These are phyloP conservation scores for Dothistroma septosporum DNA, from an alignment of 2,329 filamentous ascomycete genomes.

Conservation along the genomic window DNA sequence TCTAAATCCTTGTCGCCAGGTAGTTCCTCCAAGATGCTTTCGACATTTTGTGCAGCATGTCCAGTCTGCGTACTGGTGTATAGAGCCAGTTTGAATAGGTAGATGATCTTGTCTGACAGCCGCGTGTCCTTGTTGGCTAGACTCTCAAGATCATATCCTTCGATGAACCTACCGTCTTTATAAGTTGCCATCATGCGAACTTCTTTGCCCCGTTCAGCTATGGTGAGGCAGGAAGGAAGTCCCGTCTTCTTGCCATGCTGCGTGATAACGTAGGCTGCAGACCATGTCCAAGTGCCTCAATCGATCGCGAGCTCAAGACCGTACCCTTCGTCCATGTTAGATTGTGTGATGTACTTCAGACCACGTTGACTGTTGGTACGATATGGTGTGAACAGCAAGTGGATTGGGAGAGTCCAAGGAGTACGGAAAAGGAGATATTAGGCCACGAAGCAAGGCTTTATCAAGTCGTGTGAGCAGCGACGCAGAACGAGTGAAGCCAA, in stretches of 20 bases:
- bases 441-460: too few relatives aligned
- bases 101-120: conserved; percentile 8
- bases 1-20: conserved; percentile 10
- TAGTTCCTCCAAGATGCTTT: conserved; percentile 1
- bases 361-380: too few relatives aligned
- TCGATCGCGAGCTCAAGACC: conserved; percentile 4
- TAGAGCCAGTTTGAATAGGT: conserved; percentile 8
- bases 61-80: conserved; percentile 1
- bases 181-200: conserved; percentile 12
- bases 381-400: too few relatives aligned
- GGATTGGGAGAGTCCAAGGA: too few relatives aligned
- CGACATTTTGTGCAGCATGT: too few relatives aligned
- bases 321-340: background rate
- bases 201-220: conserved; percentile 1
- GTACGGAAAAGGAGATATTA: too few relatives aligned
- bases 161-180: conserved; percentile 6
- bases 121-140: background rate
- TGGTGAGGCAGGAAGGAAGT: background rate
- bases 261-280: background rate
- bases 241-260: background rate
- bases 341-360: too few relatives aligned
- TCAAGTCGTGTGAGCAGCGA: too few relatives aligned
- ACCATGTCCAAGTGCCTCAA: conserved; percentile 11
- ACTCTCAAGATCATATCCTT: conserved; percentile 8
- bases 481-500: background rate